Evolutionary conservation across 768 basidiomycete genomes (phyloP).

Genomic region (Clitopilus passeckerianus): DNA sequence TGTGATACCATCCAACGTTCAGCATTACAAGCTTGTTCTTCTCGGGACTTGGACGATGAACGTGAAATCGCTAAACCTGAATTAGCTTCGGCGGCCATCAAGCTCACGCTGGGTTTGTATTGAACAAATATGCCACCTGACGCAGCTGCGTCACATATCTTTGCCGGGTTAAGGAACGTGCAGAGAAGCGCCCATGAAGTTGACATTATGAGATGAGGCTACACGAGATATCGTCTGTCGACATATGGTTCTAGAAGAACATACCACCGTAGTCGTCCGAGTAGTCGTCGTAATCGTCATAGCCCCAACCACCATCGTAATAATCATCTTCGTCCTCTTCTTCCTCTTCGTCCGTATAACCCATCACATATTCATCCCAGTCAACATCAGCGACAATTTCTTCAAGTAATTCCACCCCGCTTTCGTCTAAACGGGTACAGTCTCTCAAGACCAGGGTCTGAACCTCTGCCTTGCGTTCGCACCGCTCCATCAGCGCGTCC

Average conservation of each 20-base stretch:
- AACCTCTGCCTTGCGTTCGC: conserved; percentile 22
- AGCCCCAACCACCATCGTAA: conserved; percentile 5
- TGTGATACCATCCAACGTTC: background rate
- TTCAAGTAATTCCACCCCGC: conserved; percentile 18
- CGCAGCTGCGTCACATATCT: background rate
- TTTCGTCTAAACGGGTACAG: conserved; percentile 16
- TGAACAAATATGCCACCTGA: background rate
- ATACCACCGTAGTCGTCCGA: conserved; percentile 1
- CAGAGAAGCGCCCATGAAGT: background rate
- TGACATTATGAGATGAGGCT: background rate
- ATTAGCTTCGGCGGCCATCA: background rate
- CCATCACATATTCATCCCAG: conserved; percentile 27
- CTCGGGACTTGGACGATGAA: background rate
- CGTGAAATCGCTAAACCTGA: background rate
- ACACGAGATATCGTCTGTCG: background rate
- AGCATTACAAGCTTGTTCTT: background rate
- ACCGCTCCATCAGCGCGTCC: conserved; percentile 25
- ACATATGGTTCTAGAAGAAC: conserved; percentile 1
- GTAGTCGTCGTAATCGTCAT: conserved; percentile 10
- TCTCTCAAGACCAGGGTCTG: conserved; percentile 19
- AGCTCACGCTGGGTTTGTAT: background rate
- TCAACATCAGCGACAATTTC: conserved; percentile 24
- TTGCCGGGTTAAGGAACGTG: background rate
- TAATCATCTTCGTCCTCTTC: background rate
- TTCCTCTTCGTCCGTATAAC: conserved; percentile 16